phyloP scores from a whole-genome alignment of 371 early-diverging fungal genomes.

The Encephalitozoon intestinalis region DNA sequence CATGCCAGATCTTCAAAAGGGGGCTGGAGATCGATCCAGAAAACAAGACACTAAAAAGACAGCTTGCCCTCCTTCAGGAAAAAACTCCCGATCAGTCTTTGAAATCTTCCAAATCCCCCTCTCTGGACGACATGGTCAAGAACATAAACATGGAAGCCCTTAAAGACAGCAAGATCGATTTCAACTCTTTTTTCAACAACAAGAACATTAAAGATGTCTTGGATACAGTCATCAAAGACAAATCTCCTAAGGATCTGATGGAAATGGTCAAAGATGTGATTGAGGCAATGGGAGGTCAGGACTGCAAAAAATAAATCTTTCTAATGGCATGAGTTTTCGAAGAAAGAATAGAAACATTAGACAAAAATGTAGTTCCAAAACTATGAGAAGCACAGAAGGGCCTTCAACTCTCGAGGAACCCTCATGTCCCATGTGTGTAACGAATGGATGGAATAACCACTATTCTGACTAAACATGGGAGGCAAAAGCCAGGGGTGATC shows the following conservation, averaged over 20 bases:
- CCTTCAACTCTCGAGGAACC: slow-evolving; percentile 1
- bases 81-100: not conserved
- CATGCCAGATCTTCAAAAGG: not conserved
- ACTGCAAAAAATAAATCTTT: slow-evolving; percentile 6
- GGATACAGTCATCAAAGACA: slow-evolving; percentile 23
- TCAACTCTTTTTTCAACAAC: slow-evolving; percentile 5
- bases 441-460: not conserved
- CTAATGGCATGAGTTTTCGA: not conserved
- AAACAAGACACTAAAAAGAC: not conserved
- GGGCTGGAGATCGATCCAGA: slow-evolving; percentile 20
- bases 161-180: not conserved
- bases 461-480: slow-evolving; percentile 8
- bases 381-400: not conserved
- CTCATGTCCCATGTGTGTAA: slow-evolving; percentile 7
- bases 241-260: slow-evolving; percentile 26
- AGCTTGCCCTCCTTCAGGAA: not conserved
- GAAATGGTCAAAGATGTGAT: slow-evolving; percentile 7
- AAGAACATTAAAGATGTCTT: not conserved
- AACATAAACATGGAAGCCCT: not conserved
- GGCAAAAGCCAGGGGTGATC: not conserved
- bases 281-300: not conserved
- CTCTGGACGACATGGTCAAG: not conserved
- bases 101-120: not conserved
- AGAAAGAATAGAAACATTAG: not conserved
- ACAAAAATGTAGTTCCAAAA: not conserved